Base-by-base conservation (phyloP, 306 rosid species). In the Vigna nakashimae region DNA sequence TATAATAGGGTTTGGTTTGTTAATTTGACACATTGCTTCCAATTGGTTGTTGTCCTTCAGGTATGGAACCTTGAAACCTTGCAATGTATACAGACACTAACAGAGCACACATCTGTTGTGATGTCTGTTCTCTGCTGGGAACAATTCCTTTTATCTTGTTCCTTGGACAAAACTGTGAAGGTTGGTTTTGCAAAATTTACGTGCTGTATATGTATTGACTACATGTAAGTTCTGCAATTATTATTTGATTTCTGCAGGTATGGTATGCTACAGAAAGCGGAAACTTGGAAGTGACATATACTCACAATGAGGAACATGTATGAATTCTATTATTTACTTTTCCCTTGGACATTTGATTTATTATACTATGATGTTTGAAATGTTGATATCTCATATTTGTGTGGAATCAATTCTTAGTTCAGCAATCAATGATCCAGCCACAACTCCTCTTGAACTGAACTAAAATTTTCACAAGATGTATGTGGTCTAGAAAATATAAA, bases 61-160 rank as follows among this genome's bases (percentile, higher is more conserved):
- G 92, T 95, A 46, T 95, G 98, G 98, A 91, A 83, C 85, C 91
- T 95, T 58, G 98, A 95, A 82, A 91, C 91, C 4, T 87, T 92
- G 86, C 97, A 95, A 79, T 95, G 98, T 82, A 20, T 95, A 75
- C 98, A 95, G 85, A 95, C 96, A 26, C 84, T 95, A 65, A 85
- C 92, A 26, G 97, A 86, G 77, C 98, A 95, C 77, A 90, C 88
- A 16, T 79, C 96, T 28, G 98, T 95, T 77, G 98, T 95, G 74
- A 95, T 92, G 98, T 95, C 98, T 78, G 86, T 95, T 82, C 98
- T 95, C 80, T 92, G 96, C 84, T 95, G 98, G 98, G 98, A 95
- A 28, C 98, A 95, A 86, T 95, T 92, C 73, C 96, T 95, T 56
- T 78, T 95, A 79, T 91, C 98, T 43, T 88, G 92, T 74, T 95